Percentiles rank a stretch among this genome's conserved stretches.
phyloP scores from a whole-genome alignment of 2,329 filamentous ascomycete genomes.

The Diaporthe australafricana region DNA sequence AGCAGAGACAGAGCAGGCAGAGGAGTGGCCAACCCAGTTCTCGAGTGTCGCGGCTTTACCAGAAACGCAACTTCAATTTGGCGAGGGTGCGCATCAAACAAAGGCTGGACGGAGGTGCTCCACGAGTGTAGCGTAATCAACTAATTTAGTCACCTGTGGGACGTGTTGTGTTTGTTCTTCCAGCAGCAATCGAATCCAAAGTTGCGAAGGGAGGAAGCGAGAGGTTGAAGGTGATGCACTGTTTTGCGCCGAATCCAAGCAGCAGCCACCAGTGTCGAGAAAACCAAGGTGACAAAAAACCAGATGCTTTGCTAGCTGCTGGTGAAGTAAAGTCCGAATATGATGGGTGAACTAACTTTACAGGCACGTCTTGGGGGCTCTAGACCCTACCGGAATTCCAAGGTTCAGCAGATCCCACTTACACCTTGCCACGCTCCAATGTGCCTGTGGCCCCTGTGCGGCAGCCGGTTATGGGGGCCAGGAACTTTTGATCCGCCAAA shows the following conservation, averaged over 20 bases:
- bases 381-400: slow-evolving; percentile 12
- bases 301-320: neutral
- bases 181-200: neutral
- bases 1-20: neutral
- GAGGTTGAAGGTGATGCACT: neutral
- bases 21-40: neutral
- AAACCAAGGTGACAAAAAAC: neutral
- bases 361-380: slow-evolving; percentile 9
- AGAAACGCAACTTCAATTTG: neutral
- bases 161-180: neutral
- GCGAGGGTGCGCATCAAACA: neutral
- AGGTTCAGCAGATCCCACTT: slow-evolving; percentile 28
- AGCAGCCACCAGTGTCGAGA: neutral
- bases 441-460: neutral
- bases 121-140: neutral
- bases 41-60: neutral
- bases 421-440: slow-evolving; percentile 20
- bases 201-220: slow-evolving; percentile 14
- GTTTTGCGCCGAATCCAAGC: neutral
- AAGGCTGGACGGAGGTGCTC: neutral
- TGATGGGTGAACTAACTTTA: neutral
- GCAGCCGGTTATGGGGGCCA: slow-evolving; percentile 5
- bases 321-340: neutral
- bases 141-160: neutral
- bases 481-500: slow-evolving; percentile 29